Base-by-base conservation (phyloP, 148 eudicot species). In the Pouteria glomerata region DNA sequence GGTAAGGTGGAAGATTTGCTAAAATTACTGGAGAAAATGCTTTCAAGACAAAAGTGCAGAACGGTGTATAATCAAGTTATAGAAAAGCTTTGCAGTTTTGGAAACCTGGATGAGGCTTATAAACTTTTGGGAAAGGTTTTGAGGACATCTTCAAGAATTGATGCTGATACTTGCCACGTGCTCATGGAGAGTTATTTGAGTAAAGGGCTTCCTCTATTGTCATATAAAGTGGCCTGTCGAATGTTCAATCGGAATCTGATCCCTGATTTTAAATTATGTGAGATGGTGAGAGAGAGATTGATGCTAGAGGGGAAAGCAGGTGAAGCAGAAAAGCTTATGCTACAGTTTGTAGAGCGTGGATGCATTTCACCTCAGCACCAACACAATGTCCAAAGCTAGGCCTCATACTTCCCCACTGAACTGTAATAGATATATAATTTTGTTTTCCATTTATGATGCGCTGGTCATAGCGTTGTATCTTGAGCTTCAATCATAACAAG, bases 261-360 rank as follows among this genome's bases (percentile, higher is more conserved):
- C 23, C 81, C 79, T 34, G 79, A 78, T 66, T 61, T 78, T 39
- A 78, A 74, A 70, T 41, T 81, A 33, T 81, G 84, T 57, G 74
- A 74, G 63, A 72, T 51, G 70, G 53, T 81, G 34, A 74, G 81
- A 48, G 59, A 68, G 76, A 78, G 68, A n/a, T 60, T 81, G 72
- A 77, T 72, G 61, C 55, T 70, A 33, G 79, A 81, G 53, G 79
- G 84, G 56, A 74, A 71, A 30, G 56, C 30, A 24, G 47, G 75
- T 45, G 85, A 82, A 74, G 82, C 85, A n/a, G 63, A 82, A 56
- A 78, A 74, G 75, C 85, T 78, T 52, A 74, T 78, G 82, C 42
- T 82, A 48, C 68, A 68, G 31, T 75, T 82, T 48, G 74, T 82
- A 41, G 81, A 78, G 57, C 77, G 79, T 27, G 85, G 85, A 30